Conservation (phyloP, 441 rosid genomes). For the Populus hybrid region DNA sequence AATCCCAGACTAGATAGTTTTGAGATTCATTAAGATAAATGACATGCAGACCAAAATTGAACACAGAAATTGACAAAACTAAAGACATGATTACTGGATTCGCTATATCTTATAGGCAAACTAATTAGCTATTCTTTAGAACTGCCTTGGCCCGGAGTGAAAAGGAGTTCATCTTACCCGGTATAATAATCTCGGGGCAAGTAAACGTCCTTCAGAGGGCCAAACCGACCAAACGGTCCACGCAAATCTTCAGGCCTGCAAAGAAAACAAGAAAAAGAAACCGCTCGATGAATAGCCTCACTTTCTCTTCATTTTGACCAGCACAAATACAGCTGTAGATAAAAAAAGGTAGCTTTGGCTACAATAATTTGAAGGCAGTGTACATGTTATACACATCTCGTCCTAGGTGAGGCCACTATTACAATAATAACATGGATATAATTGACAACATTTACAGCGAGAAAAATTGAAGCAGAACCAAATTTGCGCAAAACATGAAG, state of each 20-base stretch:
- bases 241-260: slow-evolving; percentile 83
- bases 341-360: neutral
- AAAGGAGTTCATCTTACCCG: slow-evolving; percentile 50
- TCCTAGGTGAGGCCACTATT: neutral
- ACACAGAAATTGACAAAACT: neutral
- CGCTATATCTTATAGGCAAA: neutral
- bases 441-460: neutral
- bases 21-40: neutral
- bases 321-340: neutral
- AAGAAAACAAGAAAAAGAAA: neutral
- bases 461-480: neutral
- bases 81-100: neutral
- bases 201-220: slow-evolving; percentile 83
- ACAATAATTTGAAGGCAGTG: neutral
- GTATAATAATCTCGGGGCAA: slow-evolving; percentile 89
- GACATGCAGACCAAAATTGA: neutral
- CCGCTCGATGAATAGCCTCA: neutral
- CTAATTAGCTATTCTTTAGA: neutral
- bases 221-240: slow-evolving; percentile 78
- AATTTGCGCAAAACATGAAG: neutral
- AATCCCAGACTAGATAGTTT: slow-evolving; percentile 21
- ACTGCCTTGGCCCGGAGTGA: neutral
- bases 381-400: neutral
- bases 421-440: neutral
- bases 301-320: neutral